Conservation (phyloP, 257 asterid genomes). For the Solanum rostratum region DNA sequence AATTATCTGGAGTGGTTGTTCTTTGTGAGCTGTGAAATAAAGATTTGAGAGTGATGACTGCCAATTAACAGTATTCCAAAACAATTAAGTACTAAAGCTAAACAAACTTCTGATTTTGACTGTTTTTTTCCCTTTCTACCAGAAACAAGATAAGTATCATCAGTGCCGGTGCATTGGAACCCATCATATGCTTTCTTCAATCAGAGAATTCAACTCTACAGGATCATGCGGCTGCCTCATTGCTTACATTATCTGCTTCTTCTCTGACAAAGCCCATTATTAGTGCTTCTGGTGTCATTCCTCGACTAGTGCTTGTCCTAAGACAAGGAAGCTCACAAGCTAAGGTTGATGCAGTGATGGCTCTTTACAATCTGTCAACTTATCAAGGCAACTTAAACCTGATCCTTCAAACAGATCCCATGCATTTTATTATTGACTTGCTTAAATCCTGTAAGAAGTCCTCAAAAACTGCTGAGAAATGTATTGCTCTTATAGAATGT, state of each 20-base stretch:
- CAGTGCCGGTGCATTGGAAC: slow-evolving; percentile 67
- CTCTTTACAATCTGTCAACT: slow-evolving; percentile 78
- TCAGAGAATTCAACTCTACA: slow-evolving; percentile 45
- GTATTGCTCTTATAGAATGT: slow-evolving; percentile 61
- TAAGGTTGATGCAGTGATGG: slow-evolving; percentile 74
- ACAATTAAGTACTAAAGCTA: background rate
- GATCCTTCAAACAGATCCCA: slow-evolving; percentile 51
- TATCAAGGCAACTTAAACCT: slow-evolving; percentile 36
- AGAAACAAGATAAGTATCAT: slow-evolving; percentile 74
- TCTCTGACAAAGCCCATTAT: slow-evolving; percentile 78
- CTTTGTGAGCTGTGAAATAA: background rate
- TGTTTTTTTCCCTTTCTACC: background rate
- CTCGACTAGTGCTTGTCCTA: slow-evolving; percentile 54
- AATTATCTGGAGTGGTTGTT: background rate
- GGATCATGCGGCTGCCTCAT: slow-evolving; percentile 73
- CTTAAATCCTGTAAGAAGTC: slow-evolving; percentile 66
- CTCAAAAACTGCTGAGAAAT: slow-evolving; percentile 63
- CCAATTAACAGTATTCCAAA: background rate
- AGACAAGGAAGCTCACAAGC: slow-evolving; percentile 47
- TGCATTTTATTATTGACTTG: slow-evolving; percentile 22
- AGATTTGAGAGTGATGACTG: background rate
- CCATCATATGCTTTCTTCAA: slow-evolving; percentile 60
- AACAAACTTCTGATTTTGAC: background rate
- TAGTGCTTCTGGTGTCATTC: slow-evolving; percentile 68
- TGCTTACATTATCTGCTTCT: slow-evolving; percentile 84